phyloP scores from a whole-genome alignment of 257 asterid species.

The Cynanchum wilfordii region DNA sequence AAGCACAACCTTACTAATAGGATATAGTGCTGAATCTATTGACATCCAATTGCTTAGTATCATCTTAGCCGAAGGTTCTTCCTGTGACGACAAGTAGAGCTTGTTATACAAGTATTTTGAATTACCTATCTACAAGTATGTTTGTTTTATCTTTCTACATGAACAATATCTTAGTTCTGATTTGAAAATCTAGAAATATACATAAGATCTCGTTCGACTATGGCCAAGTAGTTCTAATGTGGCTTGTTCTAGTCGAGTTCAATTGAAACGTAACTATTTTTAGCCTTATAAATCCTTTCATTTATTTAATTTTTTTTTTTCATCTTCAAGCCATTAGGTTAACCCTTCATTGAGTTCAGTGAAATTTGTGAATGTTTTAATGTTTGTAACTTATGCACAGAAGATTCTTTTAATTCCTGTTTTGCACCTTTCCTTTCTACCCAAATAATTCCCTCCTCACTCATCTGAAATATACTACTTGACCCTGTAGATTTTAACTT shows the following conservation, averaged over 20 bases:
- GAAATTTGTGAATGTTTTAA: not conserved
- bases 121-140: not conserved
- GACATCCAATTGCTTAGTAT: not conserved
- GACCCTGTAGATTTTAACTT: conserved; percentile 1
- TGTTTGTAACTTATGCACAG: not conserved
- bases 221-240: not conserved
- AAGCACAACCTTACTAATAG: not conserved
- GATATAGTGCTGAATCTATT: not conserved
- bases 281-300: not conserved
- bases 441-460: not conserved
- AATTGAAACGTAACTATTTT: not conserved
- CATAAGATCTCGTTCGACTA: not conserved
- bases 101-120: not conserved
- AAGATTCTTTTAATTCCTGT: not conserved
- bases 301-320: too few species aligned
- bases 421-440: not conserved
- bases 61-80: not conserved
- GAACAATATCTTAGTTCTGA: not conserved
- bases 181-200: not conserved
- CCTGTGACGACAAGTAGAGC: too few species aligned
- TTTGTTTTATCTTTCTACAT: not conserved
- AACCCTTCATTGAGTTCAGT: not conserved
- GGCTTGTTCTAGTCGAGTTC: not conserved
- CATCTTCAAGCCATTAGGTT: not conserved
- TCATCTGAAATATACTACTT: not conserved